Conservation (phyloP, 805 yeast genomes). For the Kazachstania taianensis region DNA sequence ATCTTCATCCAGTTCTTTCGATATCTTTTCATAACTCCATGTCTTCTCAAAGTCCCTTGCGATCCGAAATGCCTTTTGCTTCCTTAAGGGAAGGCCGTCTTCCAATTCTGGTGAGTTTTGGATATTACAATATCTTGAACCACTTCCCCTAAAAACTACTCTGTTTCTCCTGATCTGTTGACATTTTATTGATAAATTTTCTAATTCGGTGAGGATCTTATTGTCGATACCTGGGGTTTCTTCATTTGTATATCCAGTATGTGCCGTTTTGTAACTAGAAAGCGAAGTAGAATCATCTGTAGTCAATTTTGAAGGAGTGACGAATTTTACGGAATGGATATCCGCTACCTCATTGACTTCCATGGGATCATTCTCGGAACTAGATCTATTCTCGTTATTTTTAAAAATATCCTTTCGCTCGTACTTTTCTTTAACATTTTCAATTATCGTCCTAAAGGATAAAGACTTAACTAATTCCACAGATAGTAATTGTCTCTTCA, state of each 20-base stretch:
- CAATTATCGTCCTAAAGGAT: constrained; percentile 37
- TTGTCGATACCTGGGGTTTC: not conserved
- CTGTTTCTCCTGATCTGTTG: not conserved
- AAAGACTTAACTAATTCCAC: constrained; percentile 68
- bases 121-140: not conserved
- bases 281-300: not conserved
- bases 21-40: constrained; percentile 39
- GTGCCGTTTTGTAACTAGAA: not conserved
- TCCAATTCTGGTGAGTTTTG: too few species aligned
- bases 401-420: constrained; percentile 5
- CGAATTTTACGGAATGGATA: not conserved
- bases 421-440: constrained; percentile 7
- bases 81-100: too few species aligned
- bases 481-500: constrained; percentile 63
- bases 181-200: constrained; percentile 5
- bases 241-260: not conserved
- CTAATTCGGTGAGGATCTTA: constrained; percentile 13
- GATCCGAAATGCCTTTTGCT: constrained; percentile 9
- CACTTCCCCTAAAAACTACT: not conserved
- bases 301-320: not conserved
- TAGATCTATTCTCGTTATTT: not conserved
- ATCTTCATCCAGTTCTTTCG: constrained; percentile 16
- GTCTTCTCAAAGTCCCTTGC: constrained; percentile 21
- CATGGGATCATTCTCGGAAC: not conserved
- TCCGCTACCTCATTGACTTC: not conserved